Base-by-base conservation (phyloP, 768 basidiomycete genomes). In the Suillus clintonianus region DNA sequence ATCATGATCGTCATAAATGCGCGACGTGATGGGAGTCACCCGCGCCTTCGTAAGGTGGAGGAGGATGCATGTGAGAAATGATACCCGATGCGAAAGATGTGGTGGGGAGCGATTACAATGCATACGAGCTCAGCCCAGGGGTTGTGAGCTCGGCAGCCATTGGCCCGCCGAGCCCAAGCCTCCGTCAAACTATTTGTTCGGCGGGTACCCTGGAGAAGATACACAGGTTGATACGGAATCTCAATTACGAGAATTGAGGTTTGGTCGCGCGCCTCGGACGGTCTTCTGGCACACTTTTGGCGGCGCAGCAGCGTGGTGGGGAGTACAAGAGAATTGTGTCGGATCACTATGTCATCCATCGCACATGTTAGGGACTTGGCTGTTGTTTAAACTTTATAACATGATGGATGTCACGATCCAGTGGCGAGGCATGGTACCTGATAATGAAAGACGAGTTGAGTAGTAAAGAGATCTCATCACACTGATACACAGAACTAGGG, bases 111-210 rank as follows among this genome's bases (percentile, higher is more conserved):
- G 37, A 13, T 57, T 11, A 27, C 5, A 39, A 11, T 19, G 9
- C 37, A 19, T 13, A 24, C 1, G 39, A 41, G 17, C 10, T 58
- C 10, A 69, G 64, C 3, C 48, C 55, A 63, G 59, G 32, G 13
- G 22, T 57, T 59, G 66, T 57, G 53, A 68, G 64, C 50, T 66
- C 63, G 2, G 41, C 32, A 74, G 89, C 69, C 65, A 94, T n/a
- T n/a, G 47, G 24, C 27, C 47, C 14, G 15, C 24, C 13, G 47
- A 8, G 24, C 15, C 47, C 2, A 7, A 9, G 47, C 27, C 24
- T 27, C 24, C 14, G 3, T 27, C 7, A 14, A 15, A 50, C 15
- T 24, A 27, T 15, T 50, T 24, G 47, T 24, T 27, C 24, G 24
- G 24, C 24, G 4, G 15, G 15, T 15, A 27, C 3, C 27, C 15